Evolutionary conservation across 2,329 filamentous ascomycete genomes (phyloP).

Genomic region (Colletotrichum lini): DNA sequence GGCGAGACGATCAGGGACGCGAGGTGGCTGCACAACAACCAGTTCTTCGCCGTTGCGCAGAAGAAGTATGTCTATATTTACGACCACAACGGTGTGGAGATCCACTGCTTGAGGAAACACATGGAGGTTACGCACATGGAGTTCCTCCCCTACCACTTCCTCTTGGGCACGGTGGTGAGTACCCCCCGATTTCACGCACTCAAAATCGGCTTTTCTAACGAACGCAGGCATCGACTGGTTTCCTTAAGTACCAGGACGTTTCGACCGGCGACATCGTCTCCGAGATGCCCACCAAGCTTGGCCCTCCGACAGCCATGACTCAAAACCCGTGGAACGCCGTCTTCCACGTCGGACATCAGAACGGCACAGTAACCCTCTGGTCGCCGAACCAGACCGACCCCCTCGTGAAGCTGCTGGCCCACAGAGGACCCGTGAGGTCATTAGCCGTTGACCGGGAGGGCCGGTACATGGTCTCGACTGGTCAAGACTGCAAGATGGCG

Average conservation of each 20-base stretch:
- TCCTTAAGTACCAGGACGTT: slow-evolving; percentile 94
- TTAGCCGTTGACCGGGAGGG: slow-evolving; percentile 90
- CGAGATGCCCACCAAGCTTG: slow-evolving; percentile 87
- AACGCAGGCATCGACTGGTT: slow-evolving; percentile 80
- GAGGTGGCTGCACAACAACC: slow-evolving; percentile 94
- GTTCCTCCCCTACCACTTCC: slow-evolving; percentile 96
- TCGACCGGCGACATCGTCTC: slow-evolving; percentile 91
- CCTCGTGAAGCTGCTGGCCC: slow-evolving; percentile 90
- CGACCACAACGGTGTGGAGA: slow-evolving; percentile 88
- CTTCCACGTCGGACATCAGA: slow-evolving; percentile 92
- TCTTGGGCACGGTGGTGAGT: slow-evolving; percentile 86
- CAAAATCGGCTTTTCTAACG: slow-evolving; percentile 41
- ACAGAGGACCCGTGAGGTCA: slow-evolving; percentile 89
- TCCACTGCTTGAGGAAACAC: slow-evolving; percentile 92
- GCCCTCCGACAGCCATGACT: slow-evolving; percentile 84
- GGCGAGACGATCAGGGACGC: slow-evolving; percentile 91
- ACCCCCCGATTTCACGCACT: no score
- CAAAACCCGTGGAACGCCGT: slow-evolving; percentile 96
- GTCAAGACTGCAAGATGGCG: slow-evolving; percentile 92
- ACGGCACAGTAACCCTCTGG: slow-evolving; percentile 95
- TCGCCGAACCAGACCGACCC: slow-evolving; percentile 91
- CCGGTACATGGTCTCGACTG: slow-evolving; percentile 94
- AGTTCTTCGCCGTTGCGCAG: slow-evolving; percentile 94
- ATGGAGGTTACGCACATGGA: slow-evolving; percentile 94
- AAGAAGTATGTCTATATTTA: slow-evolving; percentile 99